Evolutionary conservation across 2,329 filamentous ascomycete genomes (phyloP).

Genomic region (Colletotrichum gloeosporioides): DNA sequence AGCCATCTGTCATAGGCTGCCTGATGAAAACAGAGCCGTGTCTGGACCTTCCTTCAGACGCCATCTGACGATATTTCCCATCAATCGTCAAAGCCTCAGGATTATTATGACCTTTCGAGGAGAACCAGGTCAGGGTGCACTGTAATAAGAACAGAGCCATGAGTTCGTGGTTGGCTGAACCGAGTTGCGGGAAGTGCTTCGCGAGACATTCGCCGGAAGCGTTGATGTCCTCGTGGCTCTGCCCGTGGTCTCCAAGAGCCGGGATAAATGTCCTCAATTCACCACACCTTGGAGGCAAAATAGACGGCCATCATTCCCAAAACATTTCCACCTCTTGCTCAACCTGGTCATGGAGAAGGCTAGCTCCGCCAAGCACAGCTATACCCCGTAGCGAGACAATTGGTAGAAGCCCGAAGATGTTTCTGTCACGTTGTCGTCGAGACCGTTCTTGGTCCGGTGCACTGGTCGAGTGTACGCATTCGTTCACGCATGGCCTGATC

Average conservation of each 20-base stretch:
- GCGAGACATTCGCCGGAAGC: not conserved
- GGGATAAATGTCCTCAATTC: not conserved
- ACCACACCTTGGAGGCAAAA: not conserved
- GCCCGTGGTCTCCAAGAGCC: not conserved
- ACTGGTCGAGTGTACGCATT: not conserved
- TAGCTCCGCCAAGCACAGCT: not conserved
- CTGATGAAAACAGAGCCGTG: not conserved
- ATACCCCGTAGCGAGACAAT: not conserved
- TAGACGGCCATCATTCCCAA: not conserved
- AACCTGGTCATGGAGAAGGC: not conserved
- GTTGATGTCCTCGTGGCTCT: not conserved
- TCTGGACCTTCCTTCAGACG: not conserved
- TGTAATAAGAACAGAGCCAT: not conserved
- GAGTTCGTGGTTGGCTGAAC: not conserved
- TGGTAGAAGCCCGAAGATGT: not conserved
- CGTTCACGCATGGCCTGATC: not conserved
- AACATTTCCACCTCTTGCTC: not conserved
- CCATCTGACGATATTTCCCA: not conserved
- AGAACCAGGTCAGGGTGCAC: not conserved
- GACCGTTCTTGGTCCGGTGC: not conserved
- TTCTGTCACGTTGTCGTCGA: not conserved
- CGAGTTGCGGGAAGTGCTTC: not conserved
- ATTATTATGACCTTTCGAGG: not conserved
- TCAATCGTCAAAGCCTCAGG: not conserved
- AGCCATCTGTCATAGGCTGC: not conserved